Conservation (phyloP, 805 yeast genomes). For the Saccharomyces jurei region DNA sequence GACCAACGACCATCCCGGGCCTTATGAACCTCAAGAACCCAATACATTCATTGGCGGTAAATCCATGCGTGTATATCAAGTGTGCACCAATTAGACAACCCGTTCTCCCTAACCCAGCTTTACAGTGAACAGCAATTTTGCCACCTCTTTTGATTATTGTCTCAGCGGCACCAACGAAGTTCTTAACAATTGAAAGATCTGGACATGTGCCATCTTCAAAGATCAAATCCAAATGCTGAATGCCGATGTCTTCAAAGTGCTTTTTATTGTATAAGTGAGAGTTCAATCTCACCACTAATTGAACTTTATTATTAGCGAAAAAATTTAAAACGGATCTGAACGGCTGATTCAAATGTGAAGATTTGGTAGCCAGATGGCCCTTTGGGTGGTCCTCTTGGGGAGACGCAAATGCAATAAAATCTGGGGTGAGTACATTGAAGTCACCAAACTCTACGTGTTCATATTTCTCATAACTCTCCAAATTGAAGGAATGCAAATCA, state of each 20-base stretch:
- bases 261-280: conserved; percentile 81
- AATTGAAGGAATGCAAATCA: conserved; percentile 76
- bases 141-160: conserved; percentile 80
- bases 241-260: conserved; percentile 75
- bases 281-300: conserved; percentile 84
- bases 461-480: conserved; percentile 89
- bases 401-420: conserved; percentile 95
- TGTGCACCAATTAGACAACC: conserved; percentile 98
- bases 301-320: conserved; percentile 66
- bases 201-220: conserved; percentile 99
- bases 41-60: conserved; percentile 94
- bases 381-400: conserved; percentile 62
- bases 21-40: conserved; percentile 93
- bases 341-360: conserved; percentile 50
- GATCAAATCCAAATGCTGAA: conserved; percentile 88
- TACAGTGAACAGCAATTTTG: conserved; percentile 97
- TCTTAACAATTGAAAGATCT: conserved; percentile 82
- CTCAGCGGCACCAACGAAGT: conserved; percentile 92
- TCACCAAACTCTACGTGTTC: conserved; percentile 97
- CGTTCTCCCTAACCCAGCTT: conserved; percentile 96
- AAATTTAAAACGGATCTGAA: conserved; percentile 74
- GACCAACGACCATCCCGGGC: conserved; percentile 99
- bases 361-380: conserved; percentile 6
- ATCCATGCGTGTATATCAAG: conserved; percentile 89
- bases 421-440: conserved; percentile 82